Evolutionary conservation across 805 yeast species (phyloP).

Genomic region (Kodamaea nitidulidarum): DNA sequence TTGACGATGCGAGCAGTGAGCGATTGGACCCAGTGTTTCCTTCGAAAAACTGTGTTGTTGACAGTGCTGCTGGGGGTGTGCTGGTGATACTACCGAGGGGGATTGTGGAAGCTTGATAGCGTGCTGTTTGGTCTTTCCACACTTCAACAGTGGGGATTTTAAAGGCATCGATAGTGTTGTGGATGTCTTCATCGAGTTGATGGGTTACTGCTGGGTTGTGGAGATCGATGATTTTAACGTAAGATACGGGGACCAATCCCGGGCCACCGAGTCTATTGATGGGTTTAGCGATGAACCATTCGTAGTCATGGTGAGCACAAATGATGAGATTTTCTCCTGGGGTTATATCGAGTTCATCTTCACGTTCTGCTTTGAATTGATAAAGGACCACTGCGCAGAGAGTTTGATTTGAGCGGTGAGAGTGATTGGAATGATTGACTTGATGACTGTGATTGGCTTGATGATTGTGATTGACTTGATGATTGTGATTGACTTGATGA

Average conservation of each 20-base stretch:
- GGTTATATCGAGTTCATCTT: slow-evolving; percentile 78
- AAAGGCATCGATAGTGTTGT: slow-evolving; percentile 54
- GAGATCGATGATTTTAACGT: slow-evolving; percentile 81
- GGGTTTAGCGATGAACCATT: slow-evolving; percentile 98
- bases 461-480: background rate
- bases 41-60: slow-evolving; percentile 37
- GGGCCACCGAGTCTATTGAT: slow-evolving; percentile 95
- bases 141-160: slow-evolving; percentile 89
- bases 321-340: slow-evolving; percentile 89
- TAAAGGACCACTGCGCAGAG: slow-evolving; percentile 83
- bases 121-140: slow-evolving; percentile 90
- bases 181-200: slow-evolving; percentile 38
- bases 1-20: slow-evolving; percentile 28
- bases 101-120: slow-evolving; percentile 85
- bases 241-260: slow-evolving; percentile 89
- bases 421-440: background rate
- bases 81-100: slow-evolving; percentile 52
- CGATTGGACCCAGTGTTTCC: slow-evolving; percentile 20
- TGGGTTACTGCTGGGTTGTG: slow-evolving; percentile 45
- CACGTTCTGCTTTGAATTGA: slow-evolving; percentile 77
- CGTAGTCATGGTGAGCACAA: slow-evolving; percentile 93
- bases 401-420: slow-evolving; percentile 34
- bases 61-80: slow-evolving; percentile 27
- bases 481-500: background rate
- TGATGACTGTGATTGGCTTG: no score